Evolutionary conservation across 1,284 basidiomycete species (phyloP).

Genomic region (Ustilago crameri): DNA sequence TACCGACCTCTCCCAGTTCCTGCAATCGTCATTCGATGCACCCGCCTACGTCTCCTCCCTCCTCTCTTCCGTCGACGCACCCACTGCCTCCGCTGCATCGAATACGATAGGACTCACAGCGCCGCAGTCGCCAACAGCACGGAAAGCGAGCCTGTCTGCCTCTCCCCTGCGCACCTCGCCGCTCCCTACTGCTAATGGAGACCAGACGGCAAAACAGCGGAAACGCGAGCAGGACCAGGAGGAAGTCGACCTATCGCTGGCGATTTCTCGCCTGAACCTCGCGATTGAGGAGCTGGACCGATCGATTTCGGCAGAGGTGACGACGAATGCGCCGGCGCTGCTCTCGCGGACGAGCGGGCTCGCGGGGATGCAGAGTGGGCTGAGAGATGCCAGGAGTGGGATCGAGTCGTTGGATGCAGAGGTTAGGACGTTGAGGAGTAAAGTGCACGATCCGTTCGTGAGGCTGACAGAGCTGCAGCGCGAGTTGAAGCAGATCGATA

Average conservation of each 20-base stretch:
- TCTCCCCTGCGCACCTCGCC: background rate
- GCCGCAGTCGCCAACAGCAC: background rate
- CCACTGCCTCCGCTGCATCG: background rate
- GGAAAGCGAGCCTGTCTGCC: background rate
- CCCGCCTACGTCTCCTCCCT: constrained; percentile 19
- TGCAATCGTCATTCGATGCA: constrained; percentile 38
- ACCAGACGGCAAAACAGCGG: constrained; percentile 1
- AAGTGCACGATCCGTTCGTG: constrained; percentile 32
- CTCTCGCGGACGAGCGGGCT: constrained; percentile 17
- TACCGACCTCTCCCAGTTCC: constrained; percentile 32
- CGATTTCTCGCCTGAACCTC: constrained; percentile 49
- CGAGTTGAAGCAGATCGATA: constrained; percentile 14
- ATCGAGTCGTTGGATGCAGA: constrained; percentile 19
- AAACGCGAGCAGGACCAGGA: constrained; percentile 24
- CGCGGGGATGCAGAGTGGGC: constrained; percentile 13
- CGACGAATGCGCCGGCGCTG: constrained; percentile 22
- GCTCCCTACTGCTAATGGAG: constrained; percentile 1
- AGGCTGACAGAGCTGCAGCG: constrained; percentile 17
- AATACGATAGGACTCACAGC: background rate
- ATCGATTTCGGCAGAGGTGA: constrained; percentile 35
- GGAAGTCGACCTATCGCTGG: constrained; percentile 46
- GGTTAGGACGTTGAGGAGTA: constrained; percentile 9
- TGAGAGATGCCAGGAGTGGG: constrained; percentile 13
- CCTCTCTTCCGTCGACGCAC: constrained; percentile 12
- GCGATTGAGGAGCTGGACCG: constrained; percentile 49